Conservation (phyloP, 129 eudicot species). For the Silybum marianum region DNA sequence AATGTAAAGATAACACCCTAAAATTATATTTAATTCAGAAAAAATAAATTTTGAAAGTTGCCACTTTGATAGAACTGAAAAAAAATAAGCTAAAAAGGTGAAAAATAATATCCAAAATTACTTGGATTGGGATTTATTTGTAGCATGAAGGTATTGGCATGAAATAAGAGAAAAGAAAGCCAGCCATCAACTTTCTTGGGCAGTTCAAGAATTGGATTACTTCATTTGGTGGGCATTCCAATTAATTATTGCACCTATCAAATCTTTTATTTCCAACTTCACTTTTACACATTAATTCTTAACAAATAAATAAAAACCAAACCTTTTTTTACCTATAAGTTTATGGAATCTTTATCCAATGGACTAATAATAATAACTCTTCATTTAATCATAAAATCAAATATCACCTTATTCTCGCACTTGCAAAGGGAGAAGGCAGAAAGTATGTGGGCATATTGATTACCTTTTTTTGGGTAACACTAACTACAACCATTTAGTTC, state of each 20-base stretch:
- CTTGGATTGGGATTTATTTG: no score
- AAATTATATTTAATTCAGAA: no score
- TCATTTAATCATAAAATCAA: background rate
- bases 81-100: no score
- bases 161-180: background rate
- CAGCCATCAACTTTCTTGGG: constrained; percentile 40
- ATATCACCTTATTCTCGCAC: background rate
- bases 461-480: constrained; percentile 2
- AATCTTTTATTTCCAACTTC: constrained; percentile 13
- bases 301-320: background rate
- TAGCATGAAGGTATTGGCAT: no score
- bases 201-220: constrained; percentile 39
- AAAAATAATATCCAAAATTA: no score
- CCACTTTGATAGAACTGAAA: no score
- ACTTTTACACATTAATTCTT: background rate
- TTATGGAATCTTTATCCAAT: background rate
- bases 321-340: background rate
- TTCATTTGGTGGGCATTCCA: constrained; percentile 36
- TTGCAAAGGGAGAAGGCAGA: constrained; percentile 12
- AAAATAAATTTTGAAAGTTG: no score
- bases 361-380: background rate
- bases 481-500: background rate
- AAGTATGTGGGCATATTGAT: constrained; percentile 14
- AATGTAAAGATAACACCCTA: no score
- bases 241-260: constrained; percentile 23